A percentile compares a stretch with the other conserved stretches of the same genome.
These are phyloP conservation scores for Castanopsis chinensis DNA, from an alignment of 306 rosid genomes.

Conservation along the genomic window DNA sequence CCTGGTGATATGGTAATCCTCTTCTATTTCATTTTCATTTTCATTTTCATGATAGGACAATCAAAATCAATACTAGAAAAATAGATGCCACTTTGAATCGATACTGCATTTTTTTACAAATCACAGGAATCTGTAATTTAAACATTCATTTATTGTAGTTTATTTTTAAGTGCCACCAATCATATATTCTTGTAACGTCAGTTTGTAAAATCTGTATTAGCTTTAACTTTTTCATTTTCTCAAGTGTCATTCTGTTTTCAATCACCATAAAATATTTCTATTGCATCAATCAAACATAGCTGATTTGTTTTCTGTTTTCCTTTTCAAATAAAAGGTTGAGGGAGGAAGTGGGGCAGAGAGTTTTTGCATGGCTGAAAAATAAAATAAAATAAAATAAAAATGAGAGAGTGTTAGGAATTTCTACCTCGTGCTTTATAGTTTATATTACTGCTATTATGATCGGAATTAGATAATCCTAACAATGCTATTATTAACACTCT, in stretches of 20 bases:
- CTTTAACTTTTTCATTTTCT: neutral
- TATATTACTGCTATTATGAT: neutral
- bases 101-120: too few species aligned
- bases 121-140: too few species aligned
- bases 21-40: too few species aligned
- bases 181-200: neutral
- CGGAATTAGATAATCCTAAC: neutral
- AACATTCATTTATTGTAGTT: too few species aligned
- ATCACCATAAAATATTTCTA: too few species aligned
- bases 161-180: too few species aligned
- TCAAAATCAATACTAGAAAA: too few species aligned
- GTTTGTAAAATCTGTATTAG: neutral
- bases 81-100: too few species aligned
- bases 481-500: neutral
- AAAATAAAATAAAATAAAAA: too few species aligned
- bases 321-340: neutral
- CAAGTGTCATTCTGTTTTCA: neutral
- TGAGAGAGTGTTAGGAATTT: neutral
- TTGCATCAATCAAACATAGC: too few species aligned
- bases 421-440: neutral
- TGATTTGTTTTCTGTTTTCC: too few species aligned
- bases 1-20: conserved; percentile 87
- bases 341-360: neutral
- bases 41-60: too few species aligned
- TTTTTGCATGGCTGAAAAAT: neutral